These are phyloP conservation scores for Carex kokanica DNA, from an alignment of 176 grass and related monocot species.

Conservation along the genomic window DNA sequence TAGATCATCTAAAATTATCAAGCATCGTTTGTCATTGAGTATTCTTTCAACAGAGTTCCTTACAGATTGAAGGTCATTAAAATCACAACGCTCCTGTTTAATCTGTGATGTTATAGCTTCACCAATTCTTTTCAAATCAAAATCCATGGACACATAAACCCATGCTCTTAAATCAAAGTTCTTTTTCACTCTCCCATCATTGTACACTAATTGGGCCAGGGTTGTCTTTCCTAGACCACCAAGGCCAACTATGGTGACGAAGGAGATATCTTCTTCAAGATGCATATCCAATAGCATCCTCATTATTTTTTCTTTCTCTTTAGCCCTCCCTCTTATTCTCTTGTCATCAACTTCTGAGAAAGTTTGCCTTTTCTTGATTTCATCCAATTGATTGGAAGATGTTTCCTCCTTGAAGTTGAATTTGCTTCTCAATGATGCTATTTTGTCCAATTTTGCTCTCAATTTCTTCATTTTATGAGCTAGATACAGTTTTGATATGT, in stretches of 20 bases:
- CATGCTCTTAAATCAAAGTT: constrained; percentile 25
- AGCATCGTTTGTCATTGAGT: constrained; percentile 16
- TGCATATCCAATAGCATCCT: constrained; percentile 5
- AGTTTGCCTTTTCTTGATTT: constrained; percentile 16
- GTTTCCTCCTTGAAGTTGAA: constrained; percentile 16
- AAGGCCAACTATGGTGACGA: constrained; percentile 28
- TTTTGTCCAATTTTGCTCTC: constrained; percentile 23
- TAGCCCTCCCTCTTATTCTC: constrained; percentile 17
- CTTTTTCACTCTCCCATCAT: constrained; percentile 12
- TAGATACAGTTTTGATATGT: neutral
- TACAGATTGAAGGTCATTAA: constrained; percentile 18
- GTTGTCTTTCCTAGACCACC: constrained; percentile 34
- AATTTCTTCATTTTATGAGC: constrained; percentile 28
- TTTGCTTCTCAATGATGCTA: constrained; percentile 4
- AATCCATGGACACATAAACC: constrained; percentile 34
- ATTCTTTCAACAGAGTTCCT: neutral
- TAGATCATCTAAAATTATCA: constrained; percentile 32
- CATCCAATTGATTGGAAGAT: neutral
- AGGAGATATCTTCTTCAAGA: constrained; percentile 13
- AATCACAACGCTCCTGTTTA: neutral
- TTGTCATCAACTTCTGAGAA: constrained; percentile 2
- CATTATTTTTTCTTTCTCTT: constrained; percentile 24
- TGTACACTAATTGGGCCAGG: constrained; percentile 36
- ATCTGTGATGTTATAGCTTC: constrained; percentile 23
- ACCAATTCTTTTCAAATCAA: constrained; percentile 29